phyloP scores from a whole-genome alignment of 768 basidiomycete genomes.

The Boletus reticuloceps region DNA sequence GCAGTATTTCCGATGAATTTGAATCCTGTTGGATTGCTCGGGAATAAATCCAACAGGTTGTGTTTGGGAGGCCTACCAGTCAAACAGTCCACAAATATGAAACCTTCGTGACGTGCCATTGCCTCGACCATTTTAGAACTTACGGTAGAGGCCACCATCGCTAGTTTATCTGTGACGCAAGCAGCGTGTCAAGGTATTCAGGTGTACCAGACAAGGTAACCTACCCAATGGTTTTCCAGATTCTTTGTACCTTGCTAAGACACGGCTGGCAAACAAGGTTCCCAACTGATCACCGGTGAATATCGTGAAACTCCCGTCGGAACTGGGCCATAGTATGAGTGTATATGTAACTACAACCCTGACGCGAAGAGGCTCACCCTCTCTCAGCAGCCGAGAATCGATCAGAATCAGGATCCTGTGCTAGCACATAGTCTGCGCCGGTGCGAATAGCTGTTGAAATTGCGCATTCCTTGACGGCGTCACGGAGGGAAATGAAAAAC shows the following conservation, averaged over 20 bases:
- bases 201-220: constrained; percentile 26
- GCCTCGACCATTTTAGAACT: constrained; percentile 87
- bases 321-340: constrained; percentile 6
- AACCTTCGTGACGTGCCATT: constrained; percentile 74
- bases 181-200: constrained; percentile 39
- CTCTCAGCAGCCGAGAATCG: constrained; percentile 77
- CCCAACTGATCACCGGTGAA: constrained; percentile 91
- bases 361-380: constrained; percentile 37
- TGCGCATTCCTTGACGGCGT: constrained; percentile 61
- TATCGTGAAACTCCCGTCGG: constrained; percentile 54
- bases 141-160: constrained; percentile 87
- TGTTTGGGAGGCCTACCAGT: constrained; percentile 50
- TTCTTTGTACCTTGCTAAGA: constrained; percentile 43
- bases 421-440: constrained; percentile 64
- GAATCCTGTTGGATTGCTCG: constrained; percentile 54
- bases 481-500: not conserved
- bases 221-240: constrained; percentile 45
- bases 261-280: constrained; percentile 47
- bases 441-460: constrained; percentile 55
- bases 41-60: not conserved
- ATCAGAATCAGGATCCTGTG: constrained; percentile 90
- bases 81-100: constrained; percentile 81
- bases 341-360: not conserved
- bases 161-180: constrained; percentile 51
- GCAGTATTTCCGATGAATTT: constrained; percentile 90